These are phyloP conservation scores for Colletotrichum acutatum DNA, from an alignment of 2,329 filamentous ascomycete genomes.

Conservation along the genomic window DNA sequence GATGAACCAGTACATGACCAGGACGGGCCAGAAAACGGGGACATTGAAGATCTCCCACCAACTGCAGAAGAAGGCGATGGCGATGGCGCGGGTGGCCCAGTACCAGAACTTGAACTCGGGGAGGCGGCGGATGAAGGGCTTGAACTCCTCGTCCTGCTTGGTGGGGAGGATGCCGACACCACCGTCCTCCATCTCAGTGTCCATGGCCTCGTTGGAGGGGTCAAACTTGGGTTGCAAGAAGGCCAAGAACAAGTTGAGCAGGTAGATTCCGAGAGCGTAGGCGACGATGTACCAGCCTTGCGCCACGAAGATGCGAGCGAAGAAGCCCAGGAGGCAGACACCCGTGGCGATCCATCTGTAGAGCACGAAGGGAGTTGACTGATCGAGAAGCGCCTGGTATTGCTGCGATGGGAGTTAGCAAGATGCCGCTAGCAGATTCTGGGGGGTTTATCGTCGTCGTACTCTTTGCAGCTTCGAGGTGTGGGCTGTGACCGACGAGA, in stretches of 20 bases:
- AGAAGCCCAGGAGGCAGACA: slow-evolving; percentile 81
- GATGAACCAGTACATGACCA: slow-evolving; percentile 99
- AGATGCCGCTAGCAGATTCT: background rate
- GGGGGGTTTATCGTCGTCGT: slow-evolving; percentile 43
- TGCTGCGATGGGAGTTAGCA: slow-evolving; percentile 64
- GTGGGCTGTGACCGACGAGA: slow-evolving; percentile 88
- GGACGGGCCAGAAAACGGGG: slow-evolving; percentile 97
- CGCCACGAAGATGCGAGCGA: slow-evolving; percentile 86
- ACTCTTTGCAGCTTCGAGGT: slow-evolving; percentile 81
- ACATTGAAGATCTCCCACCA: slow-evolving; percentile 97
- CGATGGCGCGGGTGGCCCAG: slow-evolving; percentile 87
- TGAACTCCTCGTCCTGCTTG: slow-evolving; percentile 97
- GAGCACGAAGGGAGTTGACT: slow-evolving; percentile 87
- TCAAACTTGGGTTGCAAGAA: slow-evolving; percentile 99
- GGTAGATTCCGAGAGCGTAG: slow-evolving; percentile 97
- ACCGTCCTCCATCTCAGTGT: slow-evolving; percentile 97
- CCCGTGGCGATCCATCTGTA: slow-evolving; percentile 94
- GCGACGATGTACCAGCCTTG: slow-evolving; percentile 99
- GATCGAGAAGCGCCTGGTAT: slow-evolving; percentile 95
- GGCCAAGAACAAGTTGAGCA: slow-evolving; percentile 98
- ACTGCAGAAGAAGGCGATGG: slow-evolving; percentile 85
- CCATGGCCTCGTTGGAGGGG: slow-evolving; percentile 88
- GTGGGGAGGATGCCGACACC: slow-evolving; percentile 85
- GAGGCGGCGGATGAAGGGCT: slow-evolving; percentile 93
- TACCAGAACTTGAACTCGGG: slow-evolving; percentile 99